These are phyloP conservation scores for Dysphania ambrosioides DNA, from an alignment of 148 eudicot genomes.

Conservation along the genomic window DNA sequence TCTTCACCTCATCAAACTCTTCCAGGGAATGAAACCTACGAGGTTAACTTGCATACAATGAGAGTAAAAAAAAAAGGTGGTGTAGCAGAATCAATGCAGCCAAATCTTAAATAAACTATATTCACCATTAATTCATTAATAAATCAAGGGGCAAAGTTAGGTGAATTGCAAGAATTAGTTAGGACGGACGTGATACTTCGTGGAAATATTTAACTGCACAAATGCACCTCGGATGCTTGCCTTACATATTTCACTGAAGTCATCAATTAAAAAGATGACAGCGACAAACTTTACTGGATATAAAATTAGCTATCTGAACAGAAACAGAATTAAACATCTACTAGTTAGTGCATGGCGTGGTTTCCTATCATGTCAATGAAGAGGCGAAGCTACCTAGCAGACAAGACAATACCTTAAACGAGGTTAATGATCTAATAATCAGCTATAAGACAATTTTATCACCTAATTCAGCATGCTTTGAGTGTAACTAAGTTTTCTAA, in stretches of 20 bases:
- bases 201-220: slow-evolving; percentile 1
- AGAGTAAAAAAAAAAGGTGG: background rate
- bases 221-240: slow-evolving; percentile 9
- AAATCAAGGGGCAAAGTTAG: background rate
- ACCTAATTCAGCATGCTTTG: background rate
- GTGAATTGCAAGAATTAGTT: background rate
- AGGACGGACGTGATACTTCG: slow-evolving; percentile 7
- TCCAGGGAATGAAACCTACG: slow-evolving; percentile 46
- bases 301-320: background rate
- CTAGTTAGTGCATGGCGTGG: background rate
- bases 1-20: slow-evolving; percentile 51
- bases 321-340: background rate
- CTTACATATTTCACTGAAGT: background rate
- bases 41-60: background rate
- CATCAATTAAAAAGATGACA: too few species aligned
- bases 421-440: slow-evolving; percentile 12
- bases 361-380: background rate
- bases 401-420: slow-evolving; percentile 1
- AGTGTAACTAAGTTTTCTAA: background rate
- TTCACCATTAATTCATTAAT: background rate
- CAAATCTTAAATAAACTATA: background rate
- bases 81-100: slow-evolving; percentile 6
- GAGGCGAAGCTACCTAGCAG: background rate
- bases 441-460: background rate
- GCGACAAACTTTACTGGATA: background rate